Percentiles rank a stretch among this genome's conserved stretches.
phyloP scores from a whole-genome alignment of 2,329 filamentous ascomycete genomes.

The Dothistroma pini region DNA sequence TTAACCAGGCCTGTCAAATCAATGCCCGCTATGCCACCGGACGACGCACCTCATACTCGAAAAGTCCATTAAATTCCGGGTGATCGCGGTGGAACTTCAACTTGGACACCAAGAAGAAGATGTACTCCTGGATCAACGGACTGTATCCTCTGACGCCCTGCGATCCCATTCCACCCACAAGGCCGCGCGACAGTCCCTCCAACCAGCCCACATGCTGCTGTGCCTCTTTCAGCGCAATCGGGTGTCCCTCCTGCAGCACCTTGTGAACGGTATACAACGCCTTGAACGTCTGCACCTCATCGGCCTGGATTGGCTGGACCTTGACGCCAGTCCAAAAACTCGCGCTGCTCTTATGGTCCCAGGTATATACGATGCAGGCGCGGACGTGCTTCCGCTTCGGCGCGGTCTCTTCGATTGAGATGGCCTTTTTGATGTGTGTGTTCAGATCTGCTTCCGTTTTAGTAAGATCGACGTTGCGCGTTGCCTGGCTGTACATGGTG shows the following conservation, averaged over 20 bases:
- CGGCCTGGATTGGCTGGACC: conserved; percentile 98
- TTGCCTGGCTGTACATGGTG: conserved; percentile 40
- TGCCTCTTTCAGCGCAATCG: conserved; percentile 79
- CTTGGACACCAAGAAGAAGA: conserved; percentile 91
- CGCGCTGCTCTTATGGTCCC: conserved; percentile 94
- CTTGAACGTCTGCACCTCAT: conserved; percentile 99
- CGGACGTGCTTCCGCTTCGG: conserved; percentile 92
- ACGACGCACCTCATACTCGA: conserved; percentile 71
- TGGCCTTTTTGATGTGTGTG: conserved; percentile 66
- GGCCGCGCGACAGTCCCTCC: conserved; percentile 81
- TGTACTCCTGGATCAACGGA: conserved; percentile 92
- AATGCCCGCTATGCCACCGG: neutral
- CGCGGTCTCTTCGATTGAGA: conserved; percentile 57
- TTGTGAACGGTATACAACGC: conserved; percentile 97
- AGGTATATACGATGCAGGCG: conserved; percentile 96
- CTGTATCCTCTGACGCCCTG: conserved; percentile 67
- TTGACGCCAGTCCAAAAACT: conserved; percentile 99
- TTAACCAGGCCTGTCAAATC: neutral
- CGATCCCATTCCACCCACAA: conserved; percentile 72
- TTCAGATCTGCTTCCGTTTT: conserved; percentile 64
- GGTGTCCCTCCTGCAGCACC: conserved; percentile 94
- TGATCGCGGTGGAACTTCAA: conserved; percentile 95
- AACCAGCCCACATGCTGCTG: conserved; percentile 88
- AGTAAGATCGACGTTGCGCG: conserved; percentile 58
- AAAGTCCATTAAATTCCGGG: conserved; percentile 97